phyloP scores from a whole-genome alignment of 352 stramenopile genomes.

The Globisporangium rhizosaccharum region DNA sequence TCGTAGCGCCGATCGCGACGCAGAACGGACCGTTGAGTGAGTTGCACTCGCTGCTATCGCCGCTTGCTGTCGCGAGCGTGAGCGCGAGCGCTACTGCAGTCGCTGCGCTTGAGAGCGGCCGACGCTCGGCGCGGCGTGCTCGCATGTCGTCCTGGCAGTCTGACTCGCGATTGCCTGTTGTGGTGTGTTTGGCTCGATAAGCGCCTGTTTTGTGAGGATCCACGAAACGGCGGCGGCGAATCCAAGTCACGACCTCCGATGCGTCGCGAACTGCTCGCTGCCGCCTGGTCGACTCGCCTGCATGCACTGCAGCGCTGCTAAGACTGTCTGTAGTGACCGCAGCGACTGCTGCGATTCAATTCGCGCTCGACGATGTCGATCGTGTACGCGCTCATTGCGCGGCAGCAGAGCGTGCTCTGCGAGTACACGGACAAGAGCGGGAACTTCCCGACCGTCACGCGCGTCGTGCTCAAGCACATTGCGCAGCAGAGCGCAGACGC shows the following conservation, averaged over 20 bases:
- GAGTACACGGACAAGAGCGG: slow-evolving; percentile 70
- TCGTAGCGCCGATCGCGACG: slow-evolving; percentile 24
- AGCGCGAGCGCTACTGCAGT: neutral
- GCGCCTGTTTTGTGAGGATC: too few species aligned
- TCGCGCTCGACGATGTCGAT: slow-evolving; percentile 48
- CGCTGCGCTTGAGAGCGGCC: neutral
- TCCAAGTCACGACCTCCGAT: neutral
- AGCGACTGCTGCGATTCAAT: neutral
- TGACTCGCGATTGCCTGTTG: too few species aligned
- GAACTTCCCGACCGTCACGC: slow-evolving; percentile 75
- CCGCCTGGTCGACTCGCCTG: neutral
- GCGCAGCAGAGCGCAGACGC: slow-evolving; percentile 37
- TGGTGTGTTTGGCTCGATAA: too few species aligned
- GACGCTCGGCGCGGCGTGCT: neutral
- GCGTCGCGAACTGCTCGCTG: neutral
- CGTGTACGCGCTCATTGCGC: slow-evolving; percentile 66
- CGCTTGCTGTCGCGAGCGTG: neutral
- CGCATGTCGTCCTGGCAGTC: neutral
- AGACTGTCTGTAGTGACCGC: neutral
- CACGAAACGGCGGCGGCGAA: too few species aligned
- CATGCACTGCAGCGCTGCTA: neutral
- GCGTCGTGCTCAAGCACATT: slow-evolving; percentile 68
- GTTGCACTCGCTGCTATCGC: slow-evolving; percentile 30
- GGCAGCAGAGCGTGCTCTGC: slow-evolving; percentile 70
- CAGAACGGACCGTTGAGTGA: slow-evolving; percentile 70